phyloP scores from a whole-genome alignment of 2,329 filamentous ascomycete genomes.

The Xylariaceae sp. region DNA sequence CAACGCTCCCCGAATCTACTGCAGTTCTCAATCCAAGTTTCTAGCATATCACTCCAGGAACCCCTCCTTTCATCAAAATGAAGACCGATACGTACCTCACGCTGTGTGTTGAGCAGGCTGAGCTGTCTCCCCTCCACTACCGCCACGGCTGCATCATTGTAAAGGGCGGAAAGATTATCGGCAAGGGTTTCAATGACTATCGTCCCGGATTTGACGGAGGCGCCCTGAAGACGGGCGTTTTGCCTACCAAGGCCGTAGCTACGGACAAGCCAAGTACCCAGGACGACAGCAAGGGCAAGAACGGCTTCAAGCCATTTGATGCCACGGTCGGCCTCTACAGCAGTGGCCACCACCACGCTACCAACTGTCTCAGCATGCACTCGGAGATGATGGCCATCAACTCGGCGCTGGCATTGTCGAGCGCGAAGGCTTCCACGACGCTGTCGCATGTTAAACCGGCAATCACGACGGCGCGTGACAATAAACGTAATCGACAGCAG shows the following conservation, averaged over 20 bases:
- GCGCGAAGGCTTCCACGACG: conserved; percentile 37
- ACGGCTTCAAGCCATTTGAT: conserved; percentile 32
- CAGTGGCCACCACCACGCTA: conserved; percentile 34
- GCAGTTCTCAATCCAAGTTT: no score
- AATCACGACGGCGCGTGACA: conserved; percentile 21
- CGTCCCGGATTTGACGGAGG: conserved; percentile 47
- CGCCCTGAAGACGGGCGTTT: conserved; percentile 43
- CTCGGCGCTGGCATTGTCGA: conserved; percentile 43
- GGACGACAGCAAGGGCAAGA: neutral
- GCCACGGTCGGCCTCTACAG: conserved; percentile 33
- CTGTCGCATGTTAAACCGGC: conserved; percentile 45
- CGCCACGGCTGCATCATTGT: conserved; percentile 49
- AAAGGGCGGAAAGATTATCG: conserved; percentile 50
- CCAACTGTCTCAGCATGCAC: conserved; percentile 47
- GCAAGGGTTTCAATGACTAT: conserved; percentile 48
- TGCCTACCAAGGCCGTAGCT: conserved; percentile 33
- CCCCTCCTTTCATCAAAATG: conserved; percentile 5
- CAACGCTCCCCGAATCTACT: no score
- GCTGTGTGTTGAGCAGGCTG: conserved; percentile 49
- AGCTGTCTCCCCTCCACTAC: conserved; percentile 45
- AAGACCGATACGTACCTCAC: conserved; percentile 44
- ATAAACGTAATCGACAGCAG: conserved; percentile 45
- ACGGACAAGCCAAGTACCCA: conserved; percentile 25
- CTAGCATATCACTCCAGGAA: no score
- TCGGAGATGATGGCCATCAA: conserved; percentile 55